phyloP scores from a whole-genome alignment of 2,329 filamentous ascomycete genomes.

The Trichoderma brevicompactum region DNA sequence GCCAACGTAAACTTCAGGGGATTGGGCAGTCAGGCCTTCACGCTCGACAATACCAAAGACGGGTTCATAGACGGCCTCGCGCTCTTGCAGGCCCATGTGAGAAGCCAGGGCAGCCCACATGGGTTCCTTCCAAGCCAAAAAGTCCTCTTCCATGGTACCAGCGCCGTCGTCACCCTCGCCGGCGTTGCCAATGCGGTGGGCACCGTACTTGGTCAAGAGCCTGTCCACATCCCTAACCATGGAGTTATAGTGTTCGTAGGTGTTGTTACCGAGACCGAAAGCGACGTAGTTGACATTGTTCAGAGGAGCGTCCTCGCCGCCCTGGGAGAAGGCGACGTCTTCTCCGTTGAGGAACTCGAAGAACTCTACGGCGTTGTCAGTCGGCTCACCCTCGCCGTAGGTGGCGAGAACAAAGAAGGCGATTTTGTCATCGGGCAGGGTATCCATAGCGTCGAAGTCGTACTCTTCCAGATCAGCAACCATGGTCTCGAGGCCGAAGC shows the following conservation, averaged over 20 bases:
- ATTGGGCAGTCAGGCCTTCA: constrained; percentile 72
- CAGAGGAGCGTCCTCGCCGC: constrained; percentile 69
- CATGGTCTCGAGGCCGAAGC: constrained; percentile 97
- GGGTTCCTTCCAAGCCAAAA: constrained; percentile 97
- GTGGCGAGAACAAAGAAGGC: constrained; percentile 96
- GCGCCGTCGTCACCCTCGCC: constrained; percentile 97
- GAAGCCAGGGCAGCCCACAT: constrained; percentile 91
- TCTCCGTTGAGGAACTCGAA: constrained; percentile 93
- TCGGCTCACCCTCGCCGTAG: constrained; percentile 97
- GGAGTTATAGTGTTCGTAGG: constrained; percentile 98
- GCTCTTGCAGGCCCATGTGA: constrained; percentile 88
- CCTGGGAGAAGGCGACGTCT: constrained; percentile 78
- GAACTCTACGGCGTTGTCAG: constrained; percentile 98
- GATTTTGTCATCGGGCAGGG: constrained; percentile 85
- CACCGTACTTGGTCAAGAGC: constrained; percentile 80
- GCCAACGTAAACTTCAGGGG: constrained; percentile 85
- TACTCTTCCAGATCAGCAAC: constrained; percentile 97
- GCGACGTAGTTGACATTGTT: constrained; percentile 87
- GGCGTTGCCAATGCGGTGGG: constrained; percentile 79
- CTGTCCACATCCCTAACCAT: constrained; percentile 94
- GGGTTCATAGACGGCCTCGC: constrained; percentile 94
- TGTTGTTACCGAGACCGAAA: constrained; percentile 98
- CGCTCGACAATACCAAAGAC: constrained; percentile 82
- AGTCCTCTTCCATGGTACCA: constrained; percentile 99
- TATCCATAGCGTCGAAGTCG: constrained; percentile 92